Base-by-base conservation (phyloP, 2,329 filamentous ascomycete genomes). In the Trichophyton schoenleinii region DNA sequence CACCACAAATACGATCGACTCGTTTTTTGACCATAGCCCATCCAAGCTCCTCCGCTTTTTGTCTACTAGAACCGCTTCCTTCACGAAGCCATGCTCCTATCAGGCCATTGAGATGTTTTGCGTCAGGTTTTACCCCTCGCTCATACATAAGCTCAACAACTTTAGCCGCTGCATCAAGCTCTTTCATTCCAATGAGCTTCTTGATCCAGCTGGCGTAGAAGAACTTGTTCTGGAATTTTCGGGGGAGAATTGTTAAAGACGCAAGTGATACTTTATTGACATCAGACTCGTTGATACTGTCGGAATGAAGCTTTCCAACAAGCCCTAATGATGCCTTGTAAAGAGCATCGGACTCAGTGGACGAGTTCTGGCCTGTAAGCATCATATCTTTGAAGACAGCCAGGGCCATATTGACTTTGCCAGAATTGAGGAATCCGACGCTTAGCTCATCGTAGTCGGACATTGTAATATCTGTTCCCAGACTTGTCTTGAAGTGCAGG, bases 161-260 rank as follows among this genome's bases (percentile, higher is more conserved):
- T 63, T 83, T 82, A 59, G 83, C 79, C 2, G 89, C 89, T 1
- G 86, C 87, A 61, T 87, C 82, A 13, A 88, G 74, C 65, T 90
- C 82, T 1, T 84, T 85, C 62, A 85, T 82, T 15, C 86, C 86
- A 61, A 95, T 87, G 7, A 95, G 81, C 58, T 87, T 84, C 73
- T 92, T 92, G 69, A 95, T 81, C 91, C 91, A 96, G 68, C 89
- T 91, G 38, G 87, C 88, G 66, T 91, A 87, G 73, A 96, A 89
- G 73, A 90, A 92, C 64, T 87, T 85, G 72, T 95, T 94, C 53
- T 79, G 75, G 60, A 81, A 80, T 38, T 71, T 71, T 11, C 73
- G 70, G 3, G 84, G 84, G 20, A 87, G 69, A 31, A 77, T 69
- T 3, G 78, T 77, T 28, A 86, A 69, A 1, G 77, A 77, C 8